Conservation (phyloP, 129 eudicot genomes). For the Glebionis coronaria region DNA sequence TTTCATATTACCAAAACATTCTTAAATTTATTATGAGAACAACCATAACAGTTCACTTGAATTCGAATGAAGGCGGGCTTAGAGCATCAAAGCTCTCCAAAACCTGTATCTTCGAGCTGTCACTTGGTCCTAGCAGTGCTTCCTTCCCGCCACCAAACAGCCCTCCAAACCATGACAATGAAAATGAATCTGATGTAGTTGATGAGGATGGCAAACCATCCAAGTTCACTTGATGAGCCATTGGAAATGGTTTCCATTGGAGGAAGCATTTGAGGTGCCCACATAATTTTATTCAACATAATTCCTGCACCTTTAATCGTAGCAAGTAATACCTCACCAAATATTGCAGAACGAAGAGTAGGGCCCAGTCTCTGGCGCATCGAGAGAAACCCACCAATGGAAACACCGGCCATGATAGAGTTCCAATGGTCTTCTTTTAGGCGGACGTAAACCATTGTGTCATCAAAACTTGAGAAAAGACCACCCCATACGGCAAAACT, state of each 20-base stretch:
- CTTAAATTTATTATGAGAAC: not conserved
- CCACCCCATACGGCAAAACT: conserved; percentile 98
- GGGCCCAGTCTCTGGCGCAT: conserved; percentile 88
- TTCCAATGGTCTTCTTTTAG: conserved; percentile 97
- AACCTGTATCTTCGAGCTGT: conserved; percentile 69
- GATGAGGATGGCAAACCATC: conserved; percentile 45
- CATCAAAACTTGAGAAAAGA: conserved; percentile 81
- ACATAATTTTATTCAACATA: conserved; percentile 72
- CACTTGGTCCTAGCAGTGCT: conserved; percentile 42
- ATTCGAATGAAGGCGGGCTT: conserved; percentile 75
- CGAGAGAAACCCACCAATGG: conserved; percentile 83
- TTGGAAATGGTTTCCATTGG: conserved; percentile 53
- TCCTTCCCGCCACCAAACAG: conserved; percentile 74
- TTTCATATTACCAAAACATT: not conserved
- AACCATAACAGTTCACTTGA: conserved; percentile 38
- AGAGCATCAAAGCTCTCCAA: conserved; percentile 95
- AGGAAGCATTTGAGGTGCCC: conserved; percentile 76
- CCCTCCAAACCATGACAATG: conserved; percentile 86
- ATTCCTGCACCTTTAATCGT: conserved; percentile 92
- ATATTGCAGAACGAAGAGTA: conserved; percentile 54
- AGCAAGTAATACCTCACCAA: conserved; percentile 82
- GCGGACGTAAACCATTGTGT: conserved; percentile 81
- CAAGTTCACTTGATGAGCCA: conserved; percentile 44
- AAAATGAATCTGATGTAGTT: conserved; percentile 26
- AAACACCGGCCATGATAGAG: conserved; percentile 92